A percentile compares a stretch with the other conserved stretches of the same genome.
Conservation (phyloP, 2,329 filamentous ascomycete genomes). For the Grosmannia huntii region DNA sequence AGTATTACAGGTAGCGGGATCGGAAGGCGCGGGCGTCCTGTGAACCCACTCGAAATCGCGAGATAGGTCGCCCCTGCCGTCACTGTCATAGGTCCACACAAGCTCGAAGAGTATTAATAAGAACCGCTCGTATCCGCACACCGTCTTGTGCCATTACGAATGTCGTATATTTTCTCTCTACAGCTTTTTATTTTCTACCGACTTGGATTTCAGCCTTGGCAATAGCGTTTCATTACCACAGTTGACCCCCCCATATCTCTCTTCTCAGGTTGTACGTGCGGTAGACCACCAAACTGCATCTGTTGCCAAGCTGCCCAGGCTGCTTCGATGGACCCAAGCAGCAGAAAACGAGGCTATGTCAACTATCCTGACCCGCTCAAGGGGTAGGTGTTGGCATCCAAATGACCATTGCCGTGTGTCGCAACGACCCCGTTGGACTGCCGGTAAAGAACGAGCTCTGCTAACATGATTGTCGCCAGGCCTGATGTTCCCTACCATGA, state of each 20-base stretch:
- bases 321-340: constrained; percentile 10
- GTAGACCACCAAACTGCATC: neutral
- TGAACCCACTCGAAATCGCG: neutral
- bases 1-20: neutral
- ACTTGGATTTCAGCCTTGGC: neutral
- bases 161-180: neutral
- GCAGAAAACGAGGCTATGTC: constrained; percentile 15
- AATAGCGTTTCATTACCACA: neutral
- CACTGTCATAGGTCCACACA: neutral
- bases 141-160: neutral
- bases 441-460: neutral
- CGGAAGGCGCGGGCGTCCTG: neutral
- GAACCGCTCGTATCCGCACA: neutral
- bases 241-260: neutral
- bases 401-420: neutral
- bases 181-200: neutral
- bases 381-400: constrained; percentile 17
- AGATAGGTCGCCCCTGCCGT: neutral
- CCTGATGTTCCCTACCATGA: constrained; percentile 30
- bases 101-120: neutral
- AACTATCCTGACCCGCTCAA: constrained; percentile 24
- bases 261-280: neutral
- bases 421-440: neutral
- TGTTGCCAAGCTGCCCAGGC: neutral
- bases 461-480: constrained; percentile 11